Evolutionary conservation across 2,329 filamentous ascomycete species (phyloP).

Genomic region (Anthostomella pinea): DNA sequence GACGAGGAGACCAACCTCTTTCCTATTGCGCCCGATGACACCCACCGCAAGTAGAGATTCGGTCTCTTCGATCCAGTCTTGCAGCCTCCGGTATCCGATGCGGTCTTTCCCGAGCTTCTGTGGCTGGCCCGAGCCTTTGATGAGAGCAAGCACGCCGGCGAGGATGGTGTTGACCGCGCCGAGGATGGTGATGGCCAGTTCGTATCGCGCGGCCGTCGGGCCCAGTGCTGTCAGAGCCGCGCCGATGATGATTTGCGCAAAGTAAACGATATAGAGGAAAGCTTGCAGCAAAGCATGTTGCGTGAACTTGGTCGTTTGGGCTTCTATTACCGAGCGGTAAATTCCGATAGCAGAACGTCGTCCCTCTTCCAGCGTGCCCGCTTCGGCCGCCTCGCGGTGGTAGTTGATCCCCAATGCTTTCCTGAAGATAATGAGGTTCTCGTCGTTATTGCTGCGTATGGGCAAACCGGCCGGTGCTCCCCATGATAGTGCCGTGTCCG

Average conservation of each 20-base stretch:
- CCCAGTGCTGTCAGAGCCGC: conserved; percentile 47
- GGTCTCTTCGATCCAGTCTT: conserved; percentile 54
- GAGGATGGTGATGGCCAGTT: conserved; percentile 52
- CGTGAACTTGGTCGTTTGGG: conserved; percentile 30
- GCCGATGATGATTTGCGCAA: conserved; percentile 46
- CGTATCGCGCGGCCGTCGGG: conserved; percentile 44
- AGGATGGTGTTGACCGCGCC: conserved; percentile 62
- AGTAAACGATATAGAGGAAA: conserved; percentile 41
- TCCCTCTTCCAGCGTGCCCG: conserved; percentile 33
- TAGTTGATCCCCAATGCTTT: conserved; percentile 43
- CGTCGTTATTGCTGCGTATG: conserved; percentile 34
- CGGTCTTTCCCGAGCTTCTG: conserved; percentile 45
- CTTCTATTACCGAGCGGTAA: conserved; percentile 38
- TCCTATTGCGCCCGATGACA: conserved; percentile 39
- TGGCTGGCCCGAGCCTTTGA: conserved; percentile 50
- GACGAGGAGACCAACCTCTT: conserved; percentile 42
- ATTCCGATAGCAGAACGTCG: conserved; percentile 37
- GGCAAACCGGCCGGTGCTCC: conserved; percentile 36
- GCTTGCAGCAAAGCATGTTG: conserved; percentile 35
- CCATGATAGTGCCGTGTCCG: conserved; percentile 34
- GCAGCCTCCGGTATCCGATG: conserved; percentile 43
- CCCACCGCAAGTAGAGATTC: conserved; percentile 43
- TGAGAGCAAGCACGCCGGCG: conserved; percentile 57
- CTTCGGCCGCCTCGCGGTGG: conserved; percentile 18
- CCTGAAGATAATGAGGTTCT: conserved; percentile 41